A percentile compares a stretch with the other conserved stretches of the same genome.
Evolutionary conservation across 495 filamentous ascomycete genomes (phyloP).

Genomic region (Physcia stellaris): DNA sequence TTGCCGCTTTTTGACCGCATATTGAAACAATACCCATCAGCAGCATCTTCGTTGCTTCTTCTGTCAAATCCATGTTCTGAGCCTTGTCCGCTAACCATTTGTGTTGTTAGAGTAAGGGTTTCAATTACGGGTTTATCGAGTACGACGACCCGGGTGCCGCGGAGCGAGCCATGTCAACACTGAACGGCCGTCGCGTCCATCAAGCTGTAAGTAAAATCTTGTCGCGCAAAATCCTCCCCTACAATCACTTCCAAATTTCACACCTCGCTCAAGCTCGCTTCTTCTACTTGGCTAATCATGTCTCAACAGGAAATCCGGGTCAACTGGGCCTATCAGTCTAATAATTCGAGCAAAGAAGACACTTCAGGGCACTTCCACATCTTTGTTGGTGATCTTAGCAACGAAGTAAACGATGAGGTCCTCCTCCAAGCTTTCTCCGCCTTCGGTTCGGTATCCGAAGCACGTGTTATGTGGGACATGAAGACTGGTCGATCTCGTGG

Average conservation of each 20-base stretch:
- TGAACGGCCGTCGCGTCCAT: slow-evolving; percentile 91
- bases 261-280: not conserved
- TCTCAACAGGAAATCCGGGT: slow-evolving; percentile 81
- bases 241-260: not conserved
- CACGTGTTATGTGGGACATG: slow-evolving; percentile 99
- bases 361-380: slow-evolving; percentile 99
- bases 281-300: not conserved
- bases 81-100: too few species aligned
- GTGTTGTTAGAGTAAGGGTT: slow-evolving; percentile 93
- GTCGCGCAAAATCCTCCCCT: not conserved
- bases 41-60: too few species aligned
- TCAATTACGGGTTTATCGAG: slow-evolving; percentile 99
- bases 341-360: slow-evolving; percentile 88
- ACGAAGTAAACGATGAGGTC: slow-evolving; percentile 97
- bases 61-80: too few species aligned
- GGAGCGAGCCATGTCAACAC: slow-evolving; percentile 90
- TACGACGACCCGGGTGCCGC: slow-evolving; percentile 96
- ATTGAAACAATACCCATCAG: too few species aligned
- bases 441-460: slow-evolving; percentile 95
- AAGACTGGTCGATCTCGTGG: slow-evolving; percentile 96
- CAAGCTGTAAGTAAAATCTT: slow-evolving; percentile 58
- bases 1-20: too few species aligned
- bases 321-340: slow-evolving; percentile 99
- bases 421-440: slow-evolving; percentile 90
- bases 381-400: slow-evolving; percentile 95